Evolutionary conservation across 2,329 filamentous ascomycete genomes (phyloP), one percentile per base, ranked within the genome.

Genomic region (Aspergillus oerlinghausenensis): DNA sequence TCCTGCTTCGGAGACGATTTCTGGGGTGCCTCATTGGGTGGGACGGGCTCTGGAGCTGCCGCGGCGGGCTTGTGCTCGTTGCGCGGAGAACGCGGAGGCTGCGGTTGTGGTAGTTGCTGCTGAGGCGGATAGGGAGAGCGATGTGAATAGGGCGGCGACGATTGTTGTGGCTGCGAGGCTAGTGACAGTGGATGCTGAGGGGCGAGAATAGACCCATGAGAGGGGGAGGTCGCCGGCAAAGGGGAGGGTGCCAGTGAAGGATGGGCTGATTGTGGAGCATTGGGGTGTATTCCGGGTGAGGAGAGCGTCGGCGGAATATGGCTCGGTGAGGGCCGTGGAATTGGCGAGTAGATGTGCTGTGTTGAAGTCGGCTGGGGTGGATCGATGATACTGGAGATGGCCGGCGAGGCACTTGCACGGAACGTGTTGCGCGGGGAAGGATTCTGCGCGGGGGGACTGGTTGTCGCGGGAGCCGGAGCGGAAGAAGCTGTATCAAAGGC

Each of bases 341-440:
- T 65, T 17, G 60, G 56, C 28, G 67, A 60, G 55, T 71, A 70
- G n/a, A 68, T 51, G 2, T 64, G 60, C 38, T 71, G 70, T 4
- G 67, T 69, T 32, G 71, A 65, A 59, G 65, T 72, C 68, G 51
- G 65, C 43, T 66, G 72, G 2, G 83, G 82, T 35, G 88, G 88
- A 64, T 96, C 91, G 51, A 97, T 90, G 56, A 97, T 82, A 74
- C 90, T 96, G 5, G 91, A 88, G 64, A 97, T 96, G 2, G 93
- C 93, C 1, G 93, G 92, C 4, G 93, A 97, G 42, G 89, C 89
- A 70, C 89, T 93, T n/a, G 90, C 88, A 54, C 88, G 85, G 73
- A 88, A 76, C 21, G 67, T 64, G 76, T 61, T 80, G 69, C 73
- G 82, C 75, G 70, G 72, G 14, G 77, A 79, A 7, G 78, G 76